Percentiles rank a stretch among this genome's conserved stretches.
Conservation (phyloP, 129 eudicot species). For the Silybum marianum region DNA sequence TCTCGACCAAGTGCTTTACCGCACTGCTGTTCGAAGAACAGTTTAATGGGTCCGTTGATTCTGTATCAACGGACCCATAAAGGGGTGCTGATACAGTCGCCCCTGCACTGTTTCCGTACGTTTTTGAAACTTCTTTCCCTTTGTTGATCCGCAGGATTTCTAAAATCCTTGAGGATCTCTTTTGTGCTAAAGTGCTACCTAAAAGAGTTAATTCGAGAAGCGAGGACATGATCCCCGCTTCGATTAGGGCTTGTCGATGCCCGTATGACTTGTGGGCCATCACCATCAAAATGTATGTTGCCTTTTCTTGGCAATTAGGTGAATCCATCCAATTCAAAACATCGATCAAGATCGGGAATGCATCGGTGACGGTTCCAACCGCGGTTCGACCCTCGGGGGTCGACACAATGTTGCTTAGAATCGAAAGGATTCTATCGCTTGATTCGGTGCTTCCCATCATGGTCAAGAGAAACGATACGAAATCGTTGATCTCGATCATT, state of each 20-base stretch:
- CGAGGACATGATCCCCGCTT: conserved; percentile 75
- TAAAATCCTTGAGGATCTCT: conserved; percentile 80
- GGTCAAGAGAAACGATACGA: conserved; percentile 47
- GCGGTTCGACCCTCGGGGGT: conserved; percentile 66
- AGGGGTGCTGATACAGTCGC: conserved; percentile 70
- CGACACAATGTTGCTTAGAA: conserved; percentile 65
- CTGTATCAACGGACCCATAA: conserved; percentile 40
- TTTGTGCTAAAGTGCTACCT: conserved; percentile 90
- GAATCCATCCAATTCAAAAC: conserved; percentile 83
- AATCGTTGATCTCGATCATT: conserved; percentile 49
- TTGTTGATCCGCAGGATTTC: conserved; percentile 71
- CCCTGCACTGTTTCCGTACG: conserved; percentile 31
- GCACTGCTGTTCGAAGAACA: conserved; percentile 49
- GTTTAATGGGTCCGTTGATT: conserved; percentile 18
- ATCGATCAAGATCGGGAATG: conserved; percentile 58
- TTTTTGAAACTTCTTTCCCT: conserved; percentile 70
- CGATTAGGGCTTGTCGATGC: conserved; percentile 77
- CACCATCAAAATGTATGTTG: conserved; percentile 75
- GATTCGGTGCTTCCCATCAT: conserved; percentile 60
- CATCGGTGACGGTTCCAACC: conserved; percentile 43
- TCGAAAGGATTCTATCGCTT: conserved; percentile 68
- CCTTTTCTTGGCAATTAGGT: conserved; percentile 83
- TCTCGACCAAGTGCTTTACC: conserved; percentile 74
- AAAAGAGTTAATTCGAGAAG: conserved; percentile 79
- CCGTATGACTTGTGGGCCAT: conserved; percentile 85